These are phyloP conservation scores for Myrica gale DNA, from an alignment of 306 rosid genomes.

Conservation along the genomic window DNA sequence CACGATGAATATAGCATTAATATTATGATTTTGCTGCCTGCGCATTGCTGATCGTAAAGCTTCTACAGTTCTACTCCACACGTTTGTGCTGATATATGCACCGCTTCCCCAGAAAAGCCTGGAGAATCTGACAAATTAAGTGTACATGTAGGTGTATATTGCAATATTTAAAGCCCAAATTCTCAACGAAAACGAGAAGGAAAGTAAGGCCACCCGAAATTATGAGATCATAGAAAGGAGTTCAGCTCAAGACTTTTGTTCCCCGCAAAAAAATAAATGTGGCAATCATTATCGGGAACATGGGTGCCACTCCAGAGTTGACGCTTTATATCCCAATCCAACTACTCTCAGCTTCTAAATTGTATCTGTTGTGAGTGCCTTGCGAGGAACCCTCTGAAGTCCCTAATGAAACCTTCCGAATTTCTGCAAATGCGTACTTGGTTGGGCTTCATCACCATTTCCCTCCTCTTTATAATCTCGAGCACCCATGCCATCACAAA, in stretches of 20 bases:
- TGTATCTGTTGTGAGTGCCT: constrained; percentile 8
- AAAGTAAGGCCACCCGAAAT: neutral
- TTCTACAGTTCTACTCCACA: no score
- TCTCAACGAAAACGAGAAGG: neutral
- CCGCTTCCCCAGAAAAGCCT: no score
- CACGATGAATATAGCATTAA: no score
- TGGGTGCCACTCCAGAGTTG: constrained; percentile 78
- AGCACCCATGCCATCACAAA: constrained; percentile 16
- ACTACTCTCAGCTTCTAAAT: constrained; percentile 16
- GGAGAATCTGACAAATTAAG: neutral
- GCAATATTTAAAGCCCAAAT: neutral
- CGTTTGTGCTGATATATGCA: no score
- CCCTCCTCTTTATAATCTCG: constrained; percentile 33
- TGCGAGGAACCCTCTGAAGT: neutral
- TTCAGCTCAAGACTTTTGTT: neutral
- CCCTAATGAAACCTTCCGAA: neutral
- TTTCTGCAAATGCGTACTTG: constrained; percentile 21
- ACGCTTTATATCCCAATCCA: constrained; percentile 33
- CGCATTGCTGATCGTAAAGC: no score
- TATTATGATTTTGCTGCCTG: no score
- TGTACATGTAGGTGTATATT: neutral
- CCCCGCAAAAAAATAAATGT: constrained; percentile 23
- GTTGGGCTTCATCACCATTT: constrained; percentile 12
- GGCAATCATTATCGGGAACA: constrained; percentile 71
- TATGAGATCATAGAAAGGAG: neutral